Evolutionary conservation across 2,329 filamentous ascomycete genomes (phyloP).

Genomic region (Penicillium palitans): DNA sequence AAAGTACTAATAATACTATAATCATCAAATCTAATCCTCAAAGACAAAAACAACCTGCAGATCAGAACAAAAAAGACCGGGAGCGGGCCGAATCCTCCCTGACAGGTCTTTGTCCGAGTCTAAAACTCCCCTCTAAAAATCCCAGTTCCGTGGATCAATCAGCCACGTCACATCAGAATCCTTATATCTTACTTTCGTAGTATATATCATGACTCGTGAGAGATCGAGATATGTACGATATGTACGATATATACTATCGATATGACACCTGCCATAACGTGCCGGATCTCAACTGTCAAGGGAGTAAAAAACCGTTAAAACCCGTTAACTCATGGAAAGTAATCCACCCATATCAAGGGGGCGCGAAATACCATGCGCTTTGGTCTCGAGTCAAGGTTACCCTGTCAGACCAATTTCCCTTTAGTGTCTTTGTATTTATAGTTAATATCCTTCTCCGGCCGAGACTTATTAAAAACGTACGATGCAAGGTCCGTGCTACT

Average conservation of each 20-base stretch:
- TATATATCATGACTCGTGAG: background rate
- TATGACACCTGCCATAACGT: slow-evolving; percentile 4
- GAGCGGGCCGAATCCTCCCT: slow-evolving; percentile 30
- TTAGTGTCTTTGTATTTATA: background rate
- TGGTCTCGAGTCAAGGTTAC: slow-evolving; percentile 3
- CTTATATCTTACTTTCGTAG: no score
- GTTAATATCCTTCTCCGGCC: background rate
- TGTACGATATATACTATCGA: background rate
- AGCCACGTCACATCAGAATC: slow-evolving; percentile 1
- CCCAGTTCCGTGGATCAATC: slow-evolving; percentile 8
- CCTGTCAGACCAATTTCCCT: background rate
- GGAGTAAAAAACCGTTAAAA: background rate
- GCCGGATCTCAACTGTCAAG: slow-evolving; percentile 3
- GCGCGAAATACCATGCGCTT: background rate
- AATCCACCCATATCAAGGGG: no score
- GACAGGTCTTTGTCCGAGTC: slow-evolving; percentile 20
- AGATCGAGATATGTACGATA: no score
- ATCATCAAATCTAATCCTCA: no score
- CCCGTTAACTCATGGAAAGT: background rate
- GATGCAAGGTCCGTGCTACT: slow-evolving; percentile 13
- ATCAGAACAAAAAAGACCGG: slow-evolving; percentile 13
- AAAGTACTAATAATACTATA: no score
- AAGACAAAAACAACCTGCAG: background rate
- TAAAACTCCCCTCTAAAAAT: background rate
- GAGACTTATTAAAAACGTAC: slow-evolving; percentile 1